Conservation (phyloP, 2,329 filamentous ascomycete genomes). For the Cryphonectria radicalis region DNA sequence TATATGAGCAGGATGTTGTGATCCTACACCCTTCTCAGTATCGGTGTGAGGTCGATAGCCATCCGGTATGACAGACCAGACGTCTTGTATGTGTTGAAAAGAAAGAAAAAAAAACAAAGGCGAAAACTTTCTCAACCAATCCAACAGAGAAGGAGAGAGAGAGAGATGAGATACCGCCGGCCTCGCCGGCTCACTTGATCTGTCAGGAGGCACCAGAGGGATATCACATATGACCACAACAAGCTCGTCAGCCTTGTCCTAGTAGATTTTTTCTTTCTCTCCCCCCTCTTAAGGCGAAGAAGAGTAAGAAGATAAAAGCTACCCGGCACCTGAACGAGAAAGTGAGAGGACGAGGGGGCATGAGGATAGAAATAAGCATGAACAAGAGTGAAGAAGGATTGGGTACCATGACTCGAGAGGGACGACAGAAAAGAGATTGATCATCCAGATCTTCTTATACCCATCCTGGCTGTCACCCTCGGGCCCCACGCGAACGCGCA, state of each 20-base stretch:
- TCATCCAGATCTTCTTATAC: slow-evolving; percentile 18
- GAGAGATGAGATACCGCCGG: slow-evolving; percentile 33
- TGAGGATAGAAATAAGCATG: slow-evolving; percentile 12
- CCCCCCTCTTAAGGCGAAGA: slow-evolving; percentile 4
- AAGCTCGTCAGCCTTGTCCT: slow-evolving; percentile 16
- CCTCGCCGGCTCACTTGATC: slow-evolving; percentile 38
- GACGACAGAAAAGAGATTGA: slow-evolving; percentile 11
- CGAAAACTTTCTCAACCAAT: slow-evolving; percentile 21
- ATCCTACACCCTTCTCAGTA: slow-evolving; percentile 8
- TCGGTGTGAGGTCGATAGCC: slow-evolving; percentile 11
- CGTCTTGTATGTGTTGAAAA: not conserved
- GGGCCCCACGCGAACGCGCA: slow-evolving; percentile 26
- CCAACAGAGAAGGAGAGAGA: slow-evolving; percentile 12
- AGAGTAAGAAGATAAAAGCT: not conserved
- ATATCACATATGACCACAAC: slow-evolving; percentile 26
- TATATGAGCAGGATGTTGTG: slow-evolving; percentile 17
- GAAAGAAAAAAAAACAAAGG: not conserved
- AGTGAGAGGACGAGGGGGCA: slow-evolving; percentile 7
- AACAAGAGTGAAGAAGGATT: not conserved
- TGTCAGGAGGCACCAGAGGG: slow-evolving; percentile 27
- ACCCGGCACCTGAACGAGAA: slow-evolving; percentile 4
- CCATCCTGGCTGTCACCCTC: slow-evolving; percentile 13
- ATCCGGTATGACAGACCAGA: slow-evolving; percentile 24
- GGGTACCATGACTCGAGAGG: slow-evolving; percentile 15
- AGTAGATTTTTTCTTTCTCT: not conserved